These are phyloP conservation scores for Eremothecium sinecaudum DNA, from an alignment of 1,139 yeast species.

Conservation along the genomic window DNA sequence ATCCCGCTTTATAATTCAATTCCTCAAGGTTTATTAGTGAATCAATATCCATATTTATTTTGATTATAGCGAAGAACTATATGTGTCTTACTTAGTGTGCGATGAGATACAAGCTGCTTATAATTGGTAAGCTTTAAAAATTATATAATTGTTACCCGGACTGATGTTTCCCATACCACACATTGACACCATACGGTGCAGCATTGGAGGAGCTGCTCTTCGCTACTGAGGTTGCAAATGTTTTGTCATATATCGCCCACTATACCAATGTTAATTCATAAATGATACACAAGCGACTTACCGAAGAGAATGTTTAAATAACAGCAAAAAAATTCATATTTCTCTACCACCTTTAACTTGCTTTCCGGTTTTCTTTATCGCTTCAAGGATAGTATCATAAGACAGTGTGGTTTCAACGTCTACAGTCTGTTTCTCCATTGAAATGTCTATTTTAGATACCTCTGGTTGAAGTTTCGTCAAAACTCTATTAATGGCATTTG, in stretches of 20 bases:
- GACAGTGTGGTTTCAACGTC: conserved; percentile 59
- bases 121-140: background rate
- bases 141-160: background rate
- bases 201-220: no score
- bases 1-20: conserved; percentile 53
- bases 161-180: no score
- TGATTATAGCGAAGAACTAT: no score
- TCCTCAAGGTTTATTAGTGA: conserved; percentile 24
- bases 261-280: no score
- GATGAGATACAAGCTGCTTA: background rate
- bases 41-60: conserved; percentile 21
- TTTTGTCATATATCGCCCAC: no score
- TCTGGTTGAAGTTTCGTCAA: conserved; percentile 60
- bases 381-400: conserved; percentile 67
- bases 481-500: conserved; percentile 77
- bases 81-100: background rate
- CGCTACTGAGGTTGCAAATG: no score
- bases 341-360: conserved; percentile 58
- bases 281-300: no score
- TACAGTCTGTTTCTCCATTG: conserved; percentile 74
- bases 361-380: conserved; percentile 88
- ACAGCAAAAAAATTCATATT: conserved; percentile 14
- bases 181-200: no score
- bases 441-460: conserved; percentile 59
- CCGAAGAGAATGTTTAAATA: no score